Base-by-base conservation (phyloP, 225 moss, liverwort and hornwort species). In the Bryum argenteum region DNA sequence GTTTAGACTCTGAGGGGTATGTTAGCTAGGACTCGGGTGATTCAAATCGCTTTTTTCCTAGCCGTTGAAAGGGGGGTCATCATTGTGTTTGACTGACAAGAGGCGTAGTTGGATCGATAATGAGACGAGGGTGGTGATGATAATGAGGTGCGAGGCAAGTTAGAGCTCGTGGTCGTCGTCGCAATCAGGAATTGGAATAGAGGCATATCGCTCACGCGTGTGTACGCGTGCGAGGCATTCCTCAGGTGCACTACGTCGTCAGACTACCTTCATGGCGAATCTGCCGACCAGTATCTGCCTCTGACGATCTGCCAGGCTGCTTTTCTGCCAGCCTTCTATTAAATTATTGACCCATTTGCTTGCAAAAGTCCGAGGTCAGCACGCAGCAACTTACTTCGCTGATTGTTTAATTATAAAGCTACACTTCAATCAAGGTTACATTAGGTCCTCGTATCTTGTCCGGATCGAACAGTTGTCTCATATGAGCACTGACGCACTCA, bases 241-340 rank as follows among this genome's bases (percentile, higher is more conserved):
- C 41, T 78, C 66, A 71, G 78, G 71, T 78, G 78, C 78, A 72
- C 78, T 37, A 42, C 17, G 28, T 54, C 53, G 75, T 55, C 73
- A 64, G 63, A 26, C 43, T 64, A 54, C 23, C 61, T 73, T 75
- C 75, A 75, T 73, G 69, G 23, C 75, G 43, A 69, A 75, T 69
- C 61, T 75, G 41, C 69, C 71, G 71, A 71, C 71, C 71, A 78
- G 66, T 66, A 66, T 78, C 78, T 77, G 56, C 40, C 22, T 77
- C 64, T 69, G 71, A 71, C 71, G 3, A 33, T 5, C 33, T 33
- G 33, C 33, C 33, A 33, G 33, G 33, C 33, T 33, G 33, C 33
- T 33, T 33, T 33, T 33, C 33, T 33, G 33, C 5, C 33, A 33
- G 7, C 33, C 33, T 33, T 4, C 33, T 33, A 33, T 33, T 33